Evolutionary conservation across 148 eudicot species (phyloP).

Genomic region (Agrostemma githago): DNA sequence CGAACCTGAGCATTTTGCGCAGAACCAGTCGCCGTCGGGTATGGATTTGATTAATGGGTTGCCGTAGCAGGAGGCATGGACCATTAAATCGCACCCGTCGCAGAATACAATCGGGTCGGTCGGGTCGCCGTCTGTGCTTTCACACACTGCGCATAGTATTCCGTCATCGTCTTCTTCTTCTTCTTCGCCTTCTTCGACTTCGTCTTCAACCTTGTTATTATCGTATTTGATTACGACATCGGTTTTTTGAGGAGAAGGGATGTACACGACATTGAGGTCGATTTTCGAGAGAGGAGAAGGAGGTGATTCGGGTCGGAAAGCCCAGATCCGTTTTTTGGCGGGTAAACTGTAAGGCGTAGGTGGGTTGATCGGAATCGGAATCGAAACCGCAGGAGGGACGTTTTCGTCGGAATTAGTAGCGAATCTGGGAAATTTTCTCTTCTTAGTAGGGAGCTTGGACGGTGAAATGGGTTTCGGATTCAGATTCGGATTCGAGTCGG

Average conservation of each 20-base stretch:
- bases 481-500: not conserved
- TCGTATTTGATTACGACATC: not conserved
- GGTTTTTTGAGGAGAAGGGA: slow-evolving; percentile 16
- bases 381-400: not conserved
- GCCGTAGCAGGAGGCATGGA: slow-evolving; percentile 77
- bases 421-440: slow-evolving; percentile 40
- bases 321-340: slow-evolving; percentile 81
- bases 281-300: slow-evolving; percentile 14
- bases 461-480: slow-evolving; percentile 8
- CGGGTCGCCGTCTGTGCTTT: slow-evolving; percentile 83
- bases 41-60: slow-evolving; percentile 50
- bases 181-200: not conserved
- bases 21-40: slow-evolving; percentile 94
- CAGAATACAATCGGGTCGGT: slow-evolving; percentile 85
- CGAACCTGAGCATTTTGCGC: slow-evolving; percentile 43
- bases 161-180: slow-evolving; percentile 61
- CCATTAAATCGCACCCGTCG: slow-evolving; percentile 91
- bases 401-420: slow-evolving; percentile 9
- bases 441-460: slow-evolving; percentile 60
- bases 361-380: not conserved
- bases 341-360: slow-evolving; percentile 41
- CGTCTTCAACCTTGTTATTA: not conserved
- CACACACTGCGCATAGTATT: slow-evolving; percentile 69
- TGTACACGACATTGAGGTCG: slow-evolving; percentile 34
- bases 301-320: slow-evolving; percentile 33